Evolutionary conservation across 345 rosid species (phyloP).

Genomic region (Eucalyptus cloeziana): DNA sequence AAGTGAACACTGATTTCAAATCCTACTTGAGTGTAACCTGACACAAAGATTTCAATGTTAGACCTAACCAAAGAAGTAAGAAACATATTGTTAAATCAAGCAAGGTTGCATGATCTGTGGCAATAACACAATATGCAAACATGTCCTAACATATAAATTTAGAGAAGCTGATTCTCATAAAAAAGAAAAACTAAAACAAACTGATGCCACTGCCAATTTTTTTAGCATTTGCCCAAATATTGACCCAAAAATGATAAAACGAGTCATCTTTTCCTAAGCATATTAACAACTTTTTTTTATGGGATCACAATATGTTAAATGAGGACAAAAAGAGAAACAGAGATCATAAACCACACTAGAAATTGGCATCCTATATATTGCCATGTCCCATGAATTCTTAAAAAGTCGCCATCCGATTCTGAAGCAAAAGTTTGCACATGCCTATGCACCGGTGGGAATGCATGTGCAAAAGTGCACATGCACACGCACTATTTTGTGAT

Average conservation of each 20-base stretch:
- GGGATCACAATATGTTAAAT: not conserved
- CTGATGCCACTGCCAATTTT: not conserved
- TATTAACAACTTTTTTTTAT: not conserved
- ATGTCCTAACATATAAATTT: not conserved
- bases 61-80: not conserved
- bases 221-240: not conserved
- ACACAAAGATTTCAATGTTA: not conserved
- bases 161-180: not conserved
- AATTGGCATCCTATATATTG: not conserved
- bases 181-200: not conserved
- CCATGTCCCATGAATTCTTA: not conserved
- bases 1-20: constrained; percentile 18
- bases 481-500: not conserved
- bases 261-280: not conserved
- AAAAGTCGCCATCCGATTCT: not conserved
- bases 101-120: not conserved
- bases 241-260: not conserved
- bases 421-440: not conserved
- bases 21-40: constrained; percentile 49
- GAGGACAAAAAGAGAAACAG: not conserved
- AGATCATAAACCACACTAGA: not conserved
- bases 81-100: not conserved
- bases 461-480: not conserved
- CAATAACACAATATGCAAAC: not conserved
- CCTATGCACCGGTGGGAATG: not conserved